These are phyloP conservation scores for Aspergillus hortae DNA, from an alignment of 2,329 filamentous ascomycete genomes.

Conservation along the genomic window DNA sequence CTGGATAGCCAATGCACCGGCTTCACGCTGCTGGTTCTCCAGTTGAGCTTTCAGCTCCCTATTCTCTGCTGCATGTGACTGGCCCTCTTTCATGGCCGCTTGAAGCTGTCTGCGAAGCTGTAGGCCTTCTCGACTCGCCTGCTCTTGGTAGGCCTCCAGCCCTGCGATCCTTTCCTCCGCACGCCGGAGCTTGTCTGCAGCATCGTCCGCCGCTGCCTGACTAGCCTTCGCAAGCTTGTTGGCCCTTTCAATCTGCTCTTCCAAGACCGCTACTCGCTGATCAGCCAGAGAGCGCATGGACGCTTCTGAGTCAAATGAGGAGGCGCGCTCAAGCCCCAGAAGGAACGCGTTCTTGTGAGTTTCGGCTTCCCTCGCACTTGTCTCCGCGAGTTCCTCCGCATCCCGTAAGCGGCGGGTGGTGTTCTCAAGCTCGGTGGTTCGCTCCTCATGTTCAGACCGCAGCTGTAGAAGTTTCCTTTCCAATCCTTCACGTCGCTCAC, in stretches of 20 bases:
- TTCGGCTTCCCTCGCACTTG: slow-evolving; percentile 80
- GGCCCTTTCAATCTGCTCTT: slow-evolving; percentile 73
- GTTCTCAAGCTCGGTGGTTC: slow-evolving; percentile 71
- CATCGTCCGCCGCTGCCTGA: slow-evolving; percentile 79
- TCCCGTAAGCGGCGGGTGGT: slow-evolving; percentile 73
- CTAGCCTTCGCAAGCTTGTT: slow-evolving; percentile 82
- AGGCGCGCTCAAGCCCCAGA: slow-evolving; percentile 73
- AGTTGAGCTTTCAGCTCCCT: slow-evolving; percentile 78
- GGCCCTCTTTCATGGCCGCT: slow-evolving; percentile 74
- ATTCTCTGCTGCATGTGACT: slow-evolving; percentile 75
- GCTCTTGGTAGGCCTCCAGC: slow-evolving; percentile 94
- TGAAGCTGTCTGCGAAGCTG: slow-evolving; percentile 88
- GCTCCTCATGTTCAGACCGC: slow-evolving; percentile 77
- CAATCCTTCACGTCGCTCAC: slow-evolving; percentile 66
- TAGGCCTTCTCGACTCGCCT: slow-evolving; percentile 89
- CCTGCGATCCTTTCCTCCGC: slow-evolving; percentile 97
- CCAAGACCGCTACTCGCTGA: slow-evolving; percentile 66
- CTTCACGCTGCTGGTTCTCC: slow-evolving; percentile 82
- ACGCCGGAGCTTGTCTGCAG: slow-evolving; percentile 82
- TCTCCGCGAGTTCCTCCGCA: slow-evolving; percentile 82
- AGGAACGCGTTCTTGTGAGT: slow-evolving; percentile 81
- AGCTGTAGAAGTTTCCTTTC: slow-evolving; percentile 75
- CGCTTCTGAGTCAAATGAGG: slow-evolving; percentile 38
- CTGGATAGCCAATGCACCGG: slow-evolving; percentile 89
- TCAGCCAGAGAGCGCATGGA: slow-evolving; percentile 39